Evolutionary conservation across 345 rosid species (phyloP).

Genomic region (Syzygium aqueum): DNA sequence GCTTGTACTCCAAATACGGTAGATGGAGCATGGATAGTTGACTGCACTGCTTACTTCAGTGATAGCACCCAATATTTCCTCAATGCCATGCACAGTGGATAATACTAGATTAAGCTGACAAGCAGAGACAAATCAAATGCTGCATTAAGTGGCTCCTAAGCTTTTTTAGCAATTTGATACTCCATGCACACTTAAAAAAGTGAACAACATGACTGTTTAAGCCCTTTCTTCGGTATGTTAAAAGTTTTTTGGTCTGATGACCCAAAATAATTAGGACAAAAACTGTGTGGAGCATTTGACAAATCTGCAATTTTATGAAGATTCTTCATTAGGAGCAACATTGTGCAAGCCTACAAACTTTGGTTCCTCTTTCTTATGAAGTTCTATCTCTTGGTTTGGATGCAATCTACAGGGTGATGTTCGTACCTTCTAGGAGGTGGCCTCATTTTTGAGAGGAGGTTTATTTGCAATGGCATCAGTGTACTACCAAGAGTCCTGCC

Average conservation of each 20-base stretch:
- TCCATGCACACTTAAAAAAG: background rate
- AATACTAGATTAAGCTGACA: background rate
- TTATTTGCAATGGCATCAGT: background rate
- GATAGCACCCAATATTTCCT: background rate
- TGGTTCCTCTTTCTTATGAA: background rate
- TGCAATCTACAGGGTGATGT: background rate
- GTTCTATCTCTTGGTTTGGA: background rate
- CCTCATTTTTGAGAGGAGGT: background rate
- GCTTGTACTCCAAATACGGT: no score
- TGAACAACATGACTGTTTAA: background rate
- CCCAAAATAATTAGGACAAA: background rate
- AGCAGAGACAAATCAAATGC: background rate
- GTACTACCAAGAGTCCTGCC: background rate
- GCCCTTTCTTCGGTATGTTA: background rate
- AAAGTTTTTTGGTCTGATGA: background rate
- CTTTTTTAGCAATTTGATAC: background rate
- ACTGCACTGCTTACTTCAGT: background rate
- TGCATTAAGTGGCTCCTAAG: background rate
- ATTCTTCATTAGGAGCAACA: background rate
- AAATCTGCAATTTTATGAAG: background rate
- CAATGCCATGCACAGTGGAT: background rate
- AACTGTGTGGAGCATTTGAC: background rate
- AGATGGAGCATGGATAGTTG: no score
- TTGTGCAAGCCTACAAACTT: background rate
- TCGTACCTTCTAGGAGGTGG: background rate